Base-by-base conservation (phyloP, 768 basidiomycete species). In the Trametes meyenii region DNA sequence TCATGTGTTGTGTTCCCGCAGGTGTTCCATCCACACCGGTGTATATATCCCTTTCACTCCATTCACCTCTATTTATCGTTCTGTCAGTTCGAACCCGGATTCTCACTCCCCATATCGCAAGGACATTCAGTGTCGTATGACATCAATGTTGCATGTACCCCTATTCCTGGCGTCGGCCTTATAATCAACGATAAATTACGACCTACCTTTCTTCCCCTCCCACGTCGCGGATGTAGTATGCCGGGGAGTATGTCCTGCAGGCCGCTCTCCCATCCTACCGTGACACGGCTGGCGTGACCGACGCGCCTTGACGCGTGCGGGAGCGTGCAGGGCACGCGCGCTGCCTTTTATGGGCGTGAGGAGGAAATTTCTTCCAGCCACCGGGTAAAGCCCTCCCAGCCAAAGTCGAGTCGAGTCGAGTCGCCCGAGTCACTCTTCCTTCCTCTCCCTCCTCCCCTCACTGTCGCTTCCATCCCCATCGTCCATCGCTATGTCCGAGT, bases 401-500 rank as follows among this genome's bases (percentile, higher is more conserved):
- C 16, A 17, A 39, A 48, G 19, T 39, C 46, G 43, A 38, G 42
- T 46, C 55, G 48, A 58, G 48, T 43, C 39, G 38, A 35, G 24
- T 35, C 42, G 50, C 4, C 55, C 61, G 62, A 63, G 62, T 63
- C 62, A 63, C 49, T 26, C 43, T 21, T 60, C 48, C 24, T 24
- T 26, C 12, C 23, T 39, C 52, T 4, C 44, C 45, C 14, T 50
- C n/a, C 26, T 21, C 19, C 52, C 38, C 36, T 26, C 50, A 35
- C 54, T 50, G 24, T 24, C 42, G 16, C 49, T 40, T 36, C 36
- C 51, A 14, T 46, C 33, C 36, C 42, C 16, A 16, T 40, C 52
- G 13, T 17, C 26, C 59, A 39, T 14, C 59, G 61, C 43, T 44
- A 72, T 72, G 71, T 52, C 84, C 61, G 68, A 78, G 48, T 71